phyloP scores from a whole-genome alignment of 2,329 filamentous ascomycete genomes.

The Iodosphaeria phyllophila region DNA sequence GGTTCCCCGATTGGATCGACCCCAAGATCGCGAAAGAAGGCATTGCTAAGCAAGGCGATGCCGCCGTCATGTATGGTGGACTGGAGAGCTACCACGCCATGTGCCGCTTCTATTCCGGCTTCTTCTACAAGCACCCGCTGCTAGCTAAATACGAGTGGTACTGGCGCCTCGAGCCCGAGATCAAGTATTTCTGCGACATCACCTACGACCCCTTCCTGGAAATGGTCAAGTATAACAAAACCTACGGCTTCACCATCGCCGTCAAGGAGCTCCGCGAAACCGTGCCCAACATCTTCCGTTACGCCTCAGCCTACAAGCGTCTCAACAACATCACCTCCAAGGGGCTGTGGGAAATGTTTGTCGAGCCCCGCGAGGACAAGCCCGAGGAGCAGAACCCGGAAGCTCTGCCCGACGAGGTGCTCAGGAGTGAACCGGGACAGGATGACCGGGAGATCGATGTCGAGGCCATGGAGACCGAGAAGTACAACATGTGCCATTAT shows the following conservation, averaged over 20 bases:
- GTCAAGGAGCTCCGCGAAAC: slow-evolving; percentile 97
- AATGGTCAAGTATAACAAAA: slow-evolving; percentile 92
- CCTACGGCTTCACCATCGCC: slow-evolving; percentile 95
- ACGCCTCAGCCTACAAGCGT: slow-evolving; percentile 94
- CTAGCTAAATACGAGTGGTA: slow-evolving; percentile 98
- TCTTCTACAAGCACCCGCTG: slow-evolving; percentile 94
- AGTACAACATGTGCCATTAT: slow-evolving; percentile 99
- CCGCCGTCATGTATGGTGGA: slow-evolving; percentile 97
- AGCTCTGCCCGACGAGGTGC: slow-evolving; percentile 60
- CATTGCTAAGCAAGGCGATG: slow-evolving; percentile 89
- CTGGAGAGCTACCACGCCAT: slow-evolving; percentile 98
- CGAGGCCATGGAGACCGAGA: slow-evolving; percentile 91
- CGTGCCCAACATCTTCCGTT: slow-evolving; percentile 95
- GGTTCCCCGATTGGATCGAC: slow-evolving; percentile 92
- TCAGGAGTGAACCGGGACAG: slow-evolving; percentile 54
- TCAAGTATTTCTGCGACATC: slow-evolving; percentile 99
- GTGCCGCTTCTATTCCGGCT: slow-evolving; percentile 97
- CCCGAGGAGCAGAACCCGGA: slow-evolving; percentile 34
- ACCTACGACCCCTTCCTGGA: slow-evolving; percentile 95
- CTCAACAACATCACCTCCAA: slow-evolving; percentile 78
- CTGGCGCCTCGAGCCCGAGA: slow-evolving; percentile 96
- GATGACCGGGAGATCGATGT: slow-evolving; percentile 65
- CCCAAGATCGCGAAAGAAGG: slow-evolving; percentile 86
- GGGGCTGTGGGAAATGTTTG: slow-evolving; percentile 97
- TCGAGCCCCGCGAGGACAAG: slow-evolving; percentile 56